Base-by-base conservation (phyloP, 139 green algal genomes). In the Bryopsis sp. region DNA sequence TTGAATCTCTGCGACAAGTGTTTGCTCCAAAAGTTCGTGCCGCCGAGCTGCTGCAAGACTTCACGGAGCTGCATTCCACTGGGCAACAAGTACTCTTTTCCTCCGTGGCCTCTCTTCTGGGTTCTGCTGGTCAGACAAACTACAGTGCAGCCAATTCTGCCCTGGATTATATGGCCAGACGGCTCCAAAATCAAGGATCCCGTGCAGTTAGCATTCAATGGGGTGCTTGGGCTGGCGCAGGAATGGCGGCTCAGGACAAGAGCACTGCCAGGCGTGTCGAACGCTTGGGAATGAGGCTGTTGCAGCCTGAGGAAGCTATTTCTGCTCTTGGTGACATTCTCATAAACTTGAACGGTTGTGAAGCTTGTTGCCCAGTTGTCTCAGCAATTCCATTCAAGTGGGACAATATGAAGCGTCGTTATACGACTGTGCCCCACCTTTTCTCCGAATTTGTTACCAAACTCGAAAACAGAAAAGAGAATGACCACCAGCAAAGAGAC, bases 91-190 rank as follows among this genome's bases (percentile, higher is more conserved):
- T 94, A 29, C 77, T 93, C 29, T 95, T 95, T 77, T 92, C 84
- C 22, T 91, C 82, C 1, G 82, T 93, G 6, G 86, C 89, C 0
- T 68, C 81, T 0, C 75, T 96, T 31, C 68, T 96, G 39, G 89
- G 89, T 38, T 88, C 83, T 0, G 81, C 88, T 7, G 89, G 89
- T 28, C 89, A 95, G 74, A 73, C 79, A 61, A 90, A 87, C 74
- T 95, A 95, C 67, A 69, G 69, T 54, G 86, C 81, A 11, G 88
- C 89, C 5, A 95, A 95, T 48, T 76, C 84, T 5, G 72, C 72
- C 2, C 74, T 95, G 46, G 85, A 93, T 58, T 72, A 71, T 0
- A 35, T 59, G 2, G 74, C 81, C 3, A 31, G 3, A 1, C 62
- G 48, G 31, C 28, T 47, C 6, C 6, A 26, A 0, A 2, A 24